These are phyloP conservation scores for Phytomonas francai DNA, from an alignment of 208 protist genomes.

Conservation along the genomic window DNA sequence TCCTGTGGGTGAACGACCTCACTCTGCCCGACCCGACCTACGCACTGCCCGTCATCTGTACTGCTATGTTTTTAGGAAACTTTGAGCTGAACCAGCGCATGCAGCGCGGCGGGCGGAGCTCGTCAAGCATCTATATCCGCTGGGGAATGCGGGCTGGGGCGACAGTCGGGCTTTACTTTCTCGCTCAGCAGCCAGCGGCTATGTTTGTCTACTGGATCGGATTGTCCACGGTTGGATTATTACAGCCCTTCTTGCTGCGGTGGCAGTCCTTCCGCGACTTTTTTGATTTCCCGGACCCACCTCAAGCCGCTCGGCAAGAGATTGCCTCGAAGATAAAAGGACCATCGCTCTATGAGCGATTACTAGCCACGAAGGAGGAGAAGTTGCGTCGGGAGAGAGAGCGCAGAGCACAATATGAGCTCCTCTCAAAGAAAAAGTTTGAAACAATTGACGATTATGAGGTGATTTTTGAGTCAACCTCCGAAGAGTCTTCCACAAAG, in stretches of 20 bases:
- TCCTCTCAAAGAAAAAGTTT: constrained; percentile 36
- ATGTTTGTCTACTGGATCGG: constrained; percentile 90
- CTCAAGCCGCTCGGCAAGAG: constrained; percentile 61
- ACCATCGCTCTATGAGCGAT: constrained; percentile 62
- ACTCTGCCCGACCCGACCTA: constrained; percentile 86
- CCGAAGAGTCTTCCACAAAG: constrained; percentile 8
- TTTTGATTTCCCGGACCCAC: constrained; percentile 77
- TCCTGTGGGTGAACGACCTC: constrained; percentile 78
- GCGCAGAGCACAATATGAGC: constrained; percentile 28
- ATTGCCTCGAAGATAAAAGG: constrained; percentile 46
- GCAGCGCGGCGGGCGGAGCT: constrained; percentile 69
- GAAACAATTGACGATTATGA: constrained; percentile 73
- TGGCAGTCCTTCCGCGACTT: constrained; percentile 82
- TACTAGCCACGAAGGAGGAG: constrained; percentile 64
- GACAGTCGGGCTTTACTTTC: constrained; percentile 71
- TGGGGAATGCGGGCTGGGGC: constrained; percentile 63
- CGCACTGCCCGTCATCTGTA: constrained; percentile 66
- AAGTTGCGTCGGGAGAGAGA: constrained; percentile 33
- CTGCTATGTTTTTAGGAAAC: constrained; percentile 79
- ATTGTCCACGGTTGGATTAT: constrained; percentile 60
- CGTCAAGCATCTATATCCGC: constrained; percentile 67
- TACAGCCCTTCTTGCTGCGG: constrained; percentile 80
- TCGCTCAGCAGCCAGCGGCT: constrained; percentile 67
- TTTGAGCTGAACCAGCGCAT: constrained; percentile 87
- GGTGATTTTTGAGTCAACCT: constrained; percentile 61